Evolutionary conservation across 208 protist genomes (phyloP), one percentile per base, ranked within the genome.

Genomic region (Leishmania mexicana): DNA sequence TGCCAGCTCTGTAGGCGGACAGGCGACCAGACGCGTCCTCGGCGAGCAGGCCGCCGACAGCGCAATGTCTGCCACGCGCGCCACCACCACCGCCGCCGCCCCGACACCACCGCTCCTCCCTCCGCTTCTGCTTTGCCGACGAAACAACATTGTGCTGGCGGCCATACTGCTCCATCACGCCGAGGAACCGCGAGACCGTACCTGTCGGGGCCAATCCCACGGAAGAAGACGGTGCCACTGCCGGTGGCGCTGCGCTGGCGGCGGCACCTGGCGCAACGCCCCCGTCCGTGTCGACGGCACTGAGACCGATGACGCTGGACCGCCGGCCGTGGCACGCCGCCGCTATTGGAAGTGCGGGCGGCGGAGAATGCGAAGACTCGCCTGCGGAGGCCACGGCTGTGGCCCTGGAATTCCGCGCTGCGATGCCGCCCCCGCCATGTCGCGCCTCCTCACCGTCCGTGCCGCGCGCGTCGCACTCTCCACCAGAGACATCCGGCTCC

Each of bases 11-110:
- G 83, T 88, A 95, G 79, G 88, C 73, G 1, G 88, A 86, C 24
- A 97, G 78, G 3, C 93, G 91, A 2, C 95, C 95, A 38, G 89
- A 89, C 15, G 60, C 75, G 72, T 93, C 90, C 79, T 96, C 90
- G 7, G 84, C 93, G 49, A 96, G 79, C 60, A 97, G 83, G 2
- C 81, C 75, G 24, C 73, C 83, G 47, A 38, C 62, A n/a, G 35
- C 74, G 31, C 65, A 42, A 38, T 47, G 35, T 31, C 83, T n/a
- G 67, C 40, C 80, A 47, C 70, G 40, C 40, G 40, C 40, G 47
- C 62, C 45, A 21, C 64, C 51, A 21, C 35, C 68, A 45, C 57
- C 53, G 7, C 87, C 65, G 31, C 79, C 85, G 6, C 77, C 77
- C n/a, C 80, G 78, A 82, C 87, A 88, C 57, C 80, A 81, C 28